Evolutionary conservation across 1,284 basidiomycete species (phyloP), one percentile per base, ranked within the genome.

Genomic region (Ustilago vetiveriae): DNA sequence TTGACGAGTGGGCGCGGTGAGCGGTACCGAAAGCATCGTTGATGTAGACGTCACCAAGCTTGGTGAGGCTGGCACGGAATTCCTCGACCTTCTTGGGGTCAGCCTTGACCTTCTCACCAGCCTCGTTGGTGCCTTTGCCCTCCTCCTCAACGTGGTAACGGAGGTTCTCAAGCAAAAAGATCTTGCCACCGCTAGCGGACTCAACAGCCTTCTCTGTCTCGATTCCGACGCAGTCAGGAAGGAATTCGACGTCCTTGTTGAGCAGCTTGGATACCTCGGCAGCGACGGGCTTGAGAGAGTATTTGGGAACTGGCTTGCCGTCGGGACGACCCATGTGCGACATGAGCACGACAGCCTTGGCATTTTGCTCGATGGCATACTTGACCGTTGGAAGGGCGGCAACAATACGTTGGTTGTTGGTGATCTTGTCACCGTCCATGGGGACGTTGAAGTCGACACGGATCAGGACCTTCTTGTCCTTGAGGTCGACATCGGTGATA

Each of bases 1-100:
- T 97, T 77, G 92, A 94, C 1, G 95, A 96, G 84, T 98, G 96
- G 21, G 92, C 94, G 75, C 95, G 92, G 85, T 98, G 95, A 36
- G 95, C 96, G 48, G 95, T 98, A 56, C 95, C 95, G 83, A 98
- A 98, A 35, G 95, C 96, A 83, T 98, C 95, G 85, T 98, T 98
- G 83, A 98, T 87, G 84, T 98, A 98, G 74, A 98, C 91, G 81
- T 98, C 94, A 49, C 93, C 94, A 71, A 98, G 90, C 71, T 87
- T 88, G 69, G 95, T 98, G 75, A 98, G 88, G 36, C 88, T 86
- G 82, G 90, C 87, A 49, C 94, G 88, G 87, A 98, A 98, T 79
- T 89, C 86, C 51, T 89, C 84, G 74, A 98, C 92, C 72, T 88
- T 88, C 50, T 87, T 86, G 48, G 90, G 85, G 83, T 94, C 91